Evolutionary conservation across 75 land plant species (phyloP).

Genomic region (Sequoiadendron giganteum): DNA sequence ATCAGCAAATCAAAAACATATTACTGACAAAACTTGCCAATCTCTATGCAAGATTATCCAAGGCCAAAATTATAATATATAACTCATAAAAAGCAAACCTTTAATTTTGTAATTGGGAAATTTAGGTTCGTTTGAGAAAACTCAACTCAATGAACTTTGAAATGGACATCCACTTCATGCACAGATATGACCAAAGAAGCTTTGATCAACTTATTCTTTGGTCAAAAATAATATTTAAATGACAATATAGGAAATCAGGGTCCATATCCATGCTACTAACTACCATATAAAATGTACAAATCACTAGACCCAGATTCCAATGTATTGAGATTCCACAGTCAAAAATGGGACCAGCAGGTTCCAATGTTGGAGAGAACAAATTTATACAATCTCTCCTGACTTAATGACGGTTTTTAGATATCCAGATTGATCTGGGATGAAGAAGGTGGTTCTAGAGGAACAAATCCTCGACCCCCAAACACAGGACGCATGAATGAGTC

Average conservation of each 20-base stretch:
- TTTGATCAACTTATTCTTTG: not conserved
- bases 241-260: not conserved
- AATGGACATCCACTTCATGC: not conserved
- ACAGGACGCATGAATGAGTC: constrained; percentile 50
- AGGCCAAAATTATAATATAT: too few relatives aligned
- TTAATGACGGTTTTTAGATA: not conserved
- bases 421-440: not conserved
- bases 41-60: too few relatives aligned
- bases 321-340: not conserved
- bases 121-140: not conserved
- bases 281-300: not conserved
- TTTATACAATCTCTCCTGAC: not conserved
- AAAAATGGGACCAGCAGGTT: not conserved
- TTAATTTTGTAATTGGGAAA: not conserved
- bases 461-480: constrained; percentile 42
- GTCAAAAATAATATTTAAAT: not conserved
- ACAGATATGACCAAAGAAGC: not conserved
- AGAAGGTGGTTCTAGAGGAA: constrained; percentile 21
- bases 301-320: not conserved
- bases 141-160: not conserved
- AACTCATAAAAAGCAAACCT: too few relatives aligned
- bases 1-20: too few relatives aligned
- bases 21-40: too few relatives aligned
- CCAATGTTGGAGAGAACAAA: not conserved
- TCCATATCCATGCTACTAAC: not conserved